phyloP scores from a whole-genome alignment of 805 yeast species.

The Metschnikowia shivogae region DNA sequence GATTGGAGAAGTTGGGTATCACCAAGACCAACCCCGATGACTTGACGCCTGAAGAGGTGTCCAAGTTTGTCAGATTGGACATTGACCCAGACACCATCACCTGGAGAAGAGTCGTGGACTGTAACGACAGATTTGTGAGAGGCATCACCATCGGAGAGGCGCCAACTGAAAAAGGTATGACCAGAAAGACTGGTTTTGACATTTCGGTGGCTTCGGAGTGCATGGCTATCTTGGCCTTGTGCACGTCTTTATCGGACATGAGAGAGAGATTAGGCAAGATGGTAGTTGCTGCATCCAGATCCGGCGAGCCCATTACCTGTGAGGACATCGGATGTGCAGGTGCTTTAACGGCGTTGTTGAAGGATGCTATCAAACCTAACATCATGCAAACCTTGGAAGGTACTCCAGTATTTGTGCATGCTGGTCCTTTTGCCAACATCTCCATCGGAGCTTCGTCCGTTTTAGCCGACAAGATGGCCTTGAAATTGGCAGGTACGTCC shows the following conservation, averaged over 20 bases:
- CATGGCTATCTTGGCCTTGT: conserved; percentile 79
- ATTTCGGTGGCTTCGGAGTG: conserved; percentile 82
- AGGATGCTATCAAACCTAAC: conserved; percentile 81
- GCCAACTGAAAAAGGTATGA: conserved; percentile 72
- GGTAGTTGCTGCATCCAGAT: conserved; percentile 65
- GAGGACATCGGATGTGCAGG: conserved; percentile 87
- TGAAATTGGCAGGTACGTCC: conserved; percentile 69
- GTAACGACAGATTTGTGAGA: conserved; percentile 76
- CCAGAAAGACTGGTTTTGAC: conserved; percentile 74
- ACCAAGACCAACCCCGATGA: conserved; percentile 67
- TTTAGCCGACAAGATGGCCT: conserved; percentile 76
- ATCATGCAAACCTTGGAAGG: conserved; percentile 87
- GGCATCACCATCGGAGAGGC: conserved; percentile 78
- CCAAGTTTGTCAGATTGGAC: conserved; percentile 63
- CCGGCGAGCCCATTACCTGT: conserved; percentile 73
- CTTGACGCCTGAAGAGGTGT: conserved; percentile 64
- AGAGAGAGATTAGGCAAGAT: conserved; percentile 71
- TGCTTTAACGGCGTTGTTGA: conserved; percentile 74
- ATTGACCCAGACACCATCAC: conserved; percentile 77
- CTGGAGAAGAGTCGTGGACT: conserved; percentile 81
- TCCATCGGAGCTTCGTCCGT: conserved; percentile 85
- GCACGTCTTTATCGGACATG: conserved; percentile 66
- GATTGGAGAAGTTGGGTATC: conserved; percentile 67
- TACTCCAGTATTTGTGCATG: conserved; percentile 82
- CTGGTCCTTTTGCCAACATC: conserved; percentile 86